Percentiles rank a stretch among this genome's conserved stretches.
These are phyloP conservation scores for Keithomyces neogunnii DNA, from an alignment of 2,329 filamentous ascomycete genomes.

Conservation along the genomic window DNA sequence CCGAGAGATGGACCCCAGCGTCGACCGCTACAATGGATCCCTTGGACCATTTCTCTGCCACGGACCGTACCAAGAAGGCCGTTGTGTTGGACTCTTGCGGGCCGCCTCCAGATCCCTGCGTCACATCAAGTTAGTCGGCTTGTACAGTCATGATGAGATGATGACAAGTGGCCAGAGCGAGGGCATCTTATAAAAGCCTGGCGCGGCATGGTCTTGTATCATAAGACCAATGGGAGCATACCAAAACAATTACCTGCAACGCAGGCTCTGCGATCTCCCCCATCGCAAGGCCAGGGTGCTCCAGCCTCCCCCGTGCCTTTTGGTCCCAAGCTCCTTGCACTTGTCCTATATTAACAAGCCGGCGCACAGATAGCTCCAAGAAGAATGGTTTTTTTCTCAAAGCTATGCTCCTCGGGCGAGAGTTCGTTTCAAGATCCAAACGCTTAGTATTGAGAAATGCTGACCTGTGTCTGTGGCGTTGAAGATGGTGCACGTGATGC, in stretches of 20 bases:
- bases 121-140: conserved; percentile 2
- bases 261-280: conserved; percentile 33
- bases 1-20: conserved; percentile 79
- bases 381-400: not conserved
- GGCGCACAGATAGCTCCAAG: not conserved
- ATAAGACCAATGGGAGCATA: conserved; percentile 34
- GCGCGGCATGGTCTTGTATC: not conserved
- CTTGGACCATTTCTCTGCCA: conserved; percentile 68
- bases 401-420: not conserved
- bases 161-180: not conserved
- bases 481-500: not conserved
- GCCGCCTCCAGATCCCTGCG: conserved; percentile 78
- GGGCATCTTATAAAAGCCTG: not conserved
- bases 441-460: too few relatives aligned
- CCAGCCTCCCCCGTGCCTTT: not conserved
- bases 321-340: not conserved
- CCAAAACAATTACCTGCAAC: conserved; percentile 67
- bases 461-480: not conserved
- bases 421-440: not conserved
- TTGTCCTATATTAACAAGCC: not conserved
- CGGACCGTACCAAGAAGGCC: conserved; percentile 78
- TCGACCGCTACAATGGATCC: conserved; percentile 88
- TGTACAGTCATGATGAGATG: not conserved
- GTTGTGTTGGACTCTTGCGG: conserved; percentile 86
- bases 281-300: conserved; percentile 11